Evolutionary conservation across 306 rosid genomes (phyloP).

Genomic region (Vicia faba): DNA sequence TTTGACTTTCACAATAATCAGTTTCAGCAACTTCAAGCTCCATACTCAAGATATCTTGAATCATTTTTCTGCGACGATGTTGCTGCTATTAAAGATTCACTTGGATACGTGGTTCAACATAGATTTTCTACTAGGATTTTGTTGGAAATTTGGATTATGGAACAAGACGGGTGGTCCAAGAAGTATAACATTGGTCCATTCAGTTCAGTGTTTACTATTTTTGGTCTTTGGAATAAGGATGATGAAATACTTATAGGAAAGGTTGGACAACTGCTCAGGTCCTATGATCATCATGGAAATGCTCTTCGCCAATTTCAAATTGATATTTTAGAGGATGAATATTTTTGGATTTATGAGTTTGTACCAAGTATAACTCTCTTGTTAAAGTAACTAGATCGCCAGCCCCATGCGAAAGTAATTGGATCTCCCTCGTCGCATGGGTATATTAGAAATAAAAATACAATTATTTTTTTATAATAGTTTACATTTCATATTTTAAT

Average conservation of each 20-base stretch:
- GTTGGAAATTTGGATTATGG: background rate
- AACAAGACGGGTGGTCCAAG: background rate
- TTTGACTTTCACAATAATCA: background rate
- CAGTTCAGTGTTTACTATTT: background rate
- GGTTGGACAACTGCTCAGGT: background rate
- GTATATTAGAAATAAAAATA: no score
- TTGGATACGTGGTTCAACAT: background rate
- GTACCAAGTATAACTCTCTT: background rate
- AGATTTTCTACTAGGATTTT: no score
- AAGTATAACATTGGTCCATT: background rate
- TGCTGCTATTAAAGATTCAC: background rate
- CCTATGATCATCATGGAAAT: background rate
- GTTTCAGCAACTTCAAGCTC: background rate
- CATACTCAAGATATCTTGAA: background rate
- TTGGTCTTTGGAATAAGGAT: background rate
- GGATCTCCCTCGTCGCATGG: no score
- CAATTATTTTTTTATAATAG: no score
- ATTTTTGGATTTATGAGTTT: background rate
- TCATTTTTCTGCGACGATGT: background rate
- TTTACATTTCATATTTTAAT: no score
- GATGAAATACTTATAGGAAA: background rate
- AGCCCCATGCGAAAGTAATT: no score
- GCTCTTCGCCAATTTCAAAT: background rate
- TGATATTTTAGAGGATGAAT: no score
- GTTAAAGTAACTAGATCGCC: no score